Percentiles rank a stretch among this genome's conserved stretches.
phyloP scores from a whole-genome alignment of 352 stramenopile species.

The Globisporangium rhizosaccharum region DNA sequence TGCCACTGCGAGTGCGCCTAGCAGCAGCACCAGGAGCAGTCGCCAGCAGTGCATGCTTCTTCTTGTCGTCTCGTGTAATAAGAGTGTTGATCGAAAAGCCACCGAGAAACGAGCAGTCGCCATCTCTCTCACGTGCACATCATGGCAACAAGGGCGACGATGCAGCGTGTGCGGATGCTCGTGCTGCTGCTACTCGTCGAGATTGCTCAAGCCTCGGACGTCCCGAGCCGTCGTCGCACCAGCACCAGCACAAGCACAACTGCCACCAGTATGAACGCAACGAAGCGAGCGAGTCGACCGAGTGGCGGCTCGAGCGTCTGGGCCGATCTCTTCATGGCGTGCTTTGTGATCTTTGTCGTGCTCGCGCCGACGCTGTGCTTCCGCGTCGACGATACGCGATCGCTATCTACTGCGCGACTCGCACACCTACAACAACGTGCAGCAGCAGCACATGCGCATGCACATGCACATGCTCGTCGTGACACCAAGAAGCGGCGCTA shows the following conservation, averaged over 20 bases:
- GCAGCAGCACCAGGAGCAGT: background rate
- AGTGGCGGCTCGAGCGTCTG: conserved; percentile 20
- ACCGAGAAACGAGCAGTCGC: too few species aligned
- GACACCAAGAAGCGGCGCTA: background rate
- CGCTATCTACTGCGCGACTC: background rate
- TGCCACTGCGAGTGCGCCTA: background rate
- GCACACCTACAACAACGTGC: background rate
- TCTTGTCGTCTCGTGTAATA: background rate
- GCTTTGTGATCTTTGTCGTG: conserved; percentile 58
- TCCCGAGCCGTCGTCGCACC: background rate
- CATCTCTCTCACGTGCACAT: too few species aligned
- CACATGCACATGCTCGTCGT: background rate
- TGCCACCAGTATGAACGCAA: background rate
- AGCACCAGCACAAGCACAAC: background rate
- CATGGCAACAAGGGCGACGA: background rate
- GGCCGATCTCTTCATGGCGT: conserved; percentile 51
- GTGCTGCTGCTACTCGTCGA: background rate
- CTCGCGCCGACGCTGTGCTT: conserved; percentile 61
- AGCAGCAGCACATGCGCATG: background rate
- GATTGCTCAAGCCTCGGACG: too few species aligned
- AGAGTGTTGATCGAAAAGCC: background rate
- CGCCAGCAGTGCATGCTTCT: background rate
- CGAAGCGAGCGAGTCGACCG: conserved; percentile 10
- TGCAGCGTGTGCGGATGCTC: background rate
- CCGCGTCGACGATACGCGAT: conserved; percentile 13